A percentile compares a stretch with the other conserved stretches of the same genome.
These are phyloP conservation scores for Aspergillus clavatus DNA, from an alignment of 2,329 filamentous ascomycete genomes.

Conservation along the genomic window DNA sequence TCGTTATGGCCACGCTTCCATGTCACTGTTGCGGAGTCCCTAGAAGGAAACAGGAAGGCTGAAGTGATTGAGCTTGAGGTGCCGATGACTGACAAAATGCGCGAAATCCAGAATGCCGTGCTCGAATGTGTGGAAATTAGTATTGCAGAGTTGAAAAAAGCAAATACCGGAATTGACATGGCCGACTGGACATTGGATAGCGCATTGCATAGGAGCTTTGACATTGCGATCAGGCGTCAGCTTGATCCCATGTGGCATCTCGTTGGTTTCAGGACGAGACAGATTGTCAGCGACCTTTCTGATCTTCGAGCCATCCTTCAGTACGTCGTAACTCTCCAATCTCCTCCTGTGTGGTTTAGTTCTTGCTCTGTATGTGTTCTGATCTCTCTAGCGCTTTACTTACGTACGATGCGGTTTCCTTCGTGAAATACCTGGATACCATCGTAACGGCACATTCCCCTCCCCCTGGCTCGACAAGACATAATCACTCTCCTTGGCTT, in stretches of 20 bases:
- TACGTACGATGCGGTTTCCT: slow-evolving; percentile 82
- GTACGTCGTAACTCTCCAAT: slow-evolving; percentile 34
- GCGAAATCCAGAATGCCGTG: slow-evolving; percentile 86
- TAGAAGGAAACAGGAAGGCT: slow-evolving; percentile 87
- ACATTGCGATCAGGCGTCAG: slow-evolving; percentile 79
- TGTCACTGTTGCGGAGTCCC: slow-evolving; percentile 76
- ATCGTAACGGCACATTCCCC: slow-evolving; percentile 88
- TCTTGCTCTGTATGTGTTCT: slow-evolving; percentile 11
- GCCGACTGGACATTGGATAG: slow-evolving; percentile 96
- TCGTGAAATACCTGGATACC: slow-evolving; percentile 89
- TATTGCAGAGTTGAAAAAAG: slow-evolving; percentile 88
- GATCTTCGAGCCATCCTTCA: slow-evolving; percentile 79
- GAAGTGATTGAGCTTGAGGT: slow-evolving; percentile 97
- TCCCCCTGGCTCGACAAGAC: slow-evolving; percentile 76
- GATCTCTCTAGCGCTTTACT: slow-evolving; percentile 55
- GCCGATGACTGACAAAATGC: slow-evolving; percentile 92
- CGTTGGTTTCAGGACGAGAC: slow-evolving; percentile 88
- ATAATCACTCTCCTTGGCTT: slow-evolving; percentile 91
- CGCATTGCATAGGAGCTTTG: slow-evolving; percentile 87
- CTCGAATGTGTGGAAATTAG: slow-evolving; percentile 95
- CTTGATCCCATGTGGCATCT: slow-evolving; percentile 96
- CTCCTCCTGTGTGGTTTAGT: neutral
- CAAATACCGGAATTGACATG: slow-evolving; percentile 85
- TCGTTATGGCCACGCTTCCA: slow-evolving; percentile 94
- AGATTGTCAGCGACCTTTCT: slow-evolving; percentile 85